A percentile compares a stretch with the other conserved stretches of the same genome.
These are phyloP conservation scores for Acanthamoeba quina DNA, from an alignment of 208 protist genomes.

Conservation along the genomic window DNA sequence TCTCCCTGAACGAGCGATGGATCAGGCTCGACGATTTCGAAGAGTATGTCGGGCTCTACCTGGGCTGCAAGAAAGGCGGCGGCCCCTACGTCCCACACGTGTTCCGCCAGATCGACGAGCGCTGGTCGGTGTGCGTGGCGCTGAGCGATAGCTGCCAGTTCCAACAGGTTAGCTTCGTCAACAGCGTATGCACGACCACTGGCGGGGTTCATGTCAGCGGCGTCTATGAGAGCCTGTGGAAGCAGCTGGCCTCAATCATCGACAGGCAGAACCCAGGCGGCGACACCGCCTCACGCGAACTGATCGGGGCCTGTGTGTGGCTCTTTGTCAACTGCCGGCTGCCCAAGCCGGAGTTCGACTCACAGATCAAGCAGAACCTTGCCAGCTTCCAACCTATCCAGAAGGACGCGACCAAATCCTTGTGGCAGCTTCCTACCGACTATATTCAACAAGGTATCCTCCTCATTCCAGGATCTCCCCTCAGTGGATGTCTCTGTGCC, in stretches of 20 bases:
- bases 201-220: conserved; percentile 99
- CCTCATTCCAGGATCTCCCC: too few relatives aligned
- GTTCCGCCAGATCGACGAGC: conserved; percentile 91
- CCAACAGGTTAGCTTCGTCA: conserved; percentile 99
- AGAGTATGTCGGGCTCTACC: conserved; percentile 95
- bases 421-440: conserved; percentile 95
- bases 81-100: not conserved
- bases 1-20: conserved; percentile 97
- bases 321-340: conserved; percentile 99
- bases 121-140: conserved; percentile 98
- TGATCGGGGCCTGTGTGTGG: conserved; percentile 98
- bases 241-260: conserved; percentile 87
- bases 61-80: not conserved
- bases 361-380: conserved; percentile 99
- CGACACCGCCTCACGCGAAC: conserved; percentile 89
- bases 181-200: conserved; percentile 99
- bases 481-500: too few relatives aligned
- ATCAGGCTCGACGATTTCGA: conserved; percentile 95
- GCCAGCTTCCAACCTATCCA: conserved; percentile 94
- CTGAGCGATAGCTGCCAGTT: conserved; percentile 93
- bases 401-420: conserved; percentile 98
- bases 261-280: conserved; percentile 95
- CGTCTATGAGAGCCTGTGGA: conserved; percentile 96
- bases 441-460: conserved; percentile 93
- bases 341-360: conserved; percentile 99